Evolutionary conservation across 345 rosid species (phyloP).

Genomic region (Lepidium didymum): DNA sequence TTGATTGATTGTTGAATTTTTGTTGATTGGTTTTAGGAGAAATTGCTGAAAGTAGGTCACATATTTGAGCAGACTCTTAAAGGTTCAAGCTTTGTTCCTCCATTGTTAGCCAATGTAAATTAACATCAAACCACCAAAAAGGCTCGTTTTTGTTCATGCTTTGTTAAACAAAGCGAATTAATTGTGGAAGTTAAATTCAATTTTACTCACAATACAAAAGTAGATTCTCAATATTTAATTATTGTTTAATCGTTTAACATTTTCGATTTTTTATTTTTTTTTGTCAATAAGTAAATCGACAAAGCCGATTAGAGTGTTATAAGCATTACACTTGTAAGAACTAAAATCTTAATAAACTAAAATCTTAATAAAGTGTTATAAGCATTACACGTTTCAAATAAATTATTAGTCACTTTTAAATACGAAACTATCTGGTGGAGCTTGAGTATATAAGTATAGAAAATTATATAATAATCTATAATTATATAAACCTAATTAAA

Average conservation of each 20-base stretch:
- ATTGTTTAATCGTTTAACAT: neutral
- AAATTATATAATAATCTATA: slow-evolving; percentile 14
- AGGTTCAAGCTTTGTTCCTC: slow-evolving; percentile 66
- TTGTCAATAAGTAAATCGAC: no score
- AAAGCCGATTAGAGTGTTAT: no score
- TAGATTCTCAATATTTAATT: neutral
- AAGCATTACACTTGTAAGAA: neutral
- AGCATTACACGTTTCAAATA: slow-evolving; percentile 14
- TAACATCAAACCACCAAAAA: neutral
- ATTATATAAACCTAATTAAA: slow-evolving; percentile 14
- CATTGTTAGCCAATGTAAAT: slow-evolving; percentile 28
- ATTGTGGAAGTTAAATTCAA: slow-evolving; percentile 1
- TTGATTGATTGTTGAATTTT: neutral
- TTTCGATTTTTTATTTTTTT: neutral
- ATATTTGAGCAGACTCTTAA: slow-evolving; percentile 86
- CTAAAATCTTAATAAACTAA: neutral
- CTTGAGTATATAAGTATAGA: slow-evolving; percentile 3
- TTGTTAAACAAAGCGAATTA: neutral
- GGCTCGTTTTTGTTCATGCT: neutral
- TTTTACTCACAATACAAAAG: neutral
- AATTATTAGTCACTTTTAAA: neutral
- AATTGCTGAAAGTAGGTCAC: slow-evolving; percentile 66
- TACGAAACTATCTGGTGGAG: neutral
- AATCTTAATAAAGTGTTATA: neutral
- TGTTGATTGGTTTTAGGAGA: slow-evolving; percentile 43